phyloP scores from a whole-genome alignment of 2,329 filamentous ascomycete species.

The Pseudogymnoascus sp. region DNA sequence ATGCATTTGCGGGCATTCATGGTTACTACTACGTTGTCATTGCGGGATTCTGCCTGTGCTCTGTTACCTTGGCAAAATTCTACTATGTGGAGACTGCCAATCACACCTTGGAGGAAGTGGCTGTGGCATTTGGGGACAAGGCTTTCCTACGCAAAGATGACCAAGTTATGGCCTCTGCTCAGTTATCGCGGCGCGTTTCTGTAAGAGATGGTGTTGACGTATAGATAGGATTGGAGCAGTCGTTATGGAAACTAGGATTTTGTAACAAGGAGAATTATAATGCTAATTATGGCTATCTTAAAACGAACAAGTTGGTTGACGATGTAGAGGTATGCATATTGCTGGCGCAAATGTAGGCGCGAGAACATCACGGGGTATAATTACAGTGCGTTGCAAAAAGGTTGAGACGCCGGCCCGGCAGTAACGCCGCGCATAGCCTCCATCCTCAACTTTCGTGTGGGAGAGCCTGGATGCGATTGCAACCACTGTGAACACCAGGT shows the following conservation, averaged over 20 bases:
- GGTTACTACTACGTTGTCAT: constrained; percentile 37
- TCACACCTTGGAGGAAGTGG: constrained; percentile 33
- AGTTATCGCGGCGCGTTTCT: background rate
- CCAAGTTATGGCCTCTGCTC: background rate
- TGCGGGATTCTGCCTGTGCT: constrained; percentile 34
- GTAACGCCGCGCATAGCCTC: too few species aligned
- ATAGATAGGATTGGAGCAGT: background rate
- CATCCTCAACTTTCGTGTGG: too few species aligned
- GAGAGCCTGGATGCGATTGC: too few species aligned
- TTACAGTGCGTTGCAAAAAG: too few species aligned
- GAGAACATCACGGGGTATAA: background rate
- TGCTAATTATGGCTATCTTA: background rate
- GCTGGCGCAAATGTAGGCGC: background rate
- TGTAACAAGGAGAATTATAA: background rate
- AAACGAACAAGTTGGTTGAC: background rate
- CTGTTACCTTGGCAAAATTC: constrained; percentile 30
- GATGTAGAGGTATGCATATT: background rate
- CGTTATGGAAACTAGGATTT: background rate
- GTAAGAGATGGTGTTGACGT: background rate
- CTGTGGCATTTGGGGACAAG: constrained; percentile 35
- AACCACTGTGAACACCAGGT: too few species aligned
- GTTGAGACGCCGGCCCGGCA: too few species aligned
- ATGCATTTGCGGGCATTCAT: constrained; percentile 35
- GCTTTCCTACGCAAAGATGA: constrained; percentile 26
- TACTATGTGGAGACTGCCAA: constrained; percentile 36